Evolutionary conservation across 805 yeast genomes (phyloP).

Genomic region (Wickerhamiella spandovensis): DNA sequence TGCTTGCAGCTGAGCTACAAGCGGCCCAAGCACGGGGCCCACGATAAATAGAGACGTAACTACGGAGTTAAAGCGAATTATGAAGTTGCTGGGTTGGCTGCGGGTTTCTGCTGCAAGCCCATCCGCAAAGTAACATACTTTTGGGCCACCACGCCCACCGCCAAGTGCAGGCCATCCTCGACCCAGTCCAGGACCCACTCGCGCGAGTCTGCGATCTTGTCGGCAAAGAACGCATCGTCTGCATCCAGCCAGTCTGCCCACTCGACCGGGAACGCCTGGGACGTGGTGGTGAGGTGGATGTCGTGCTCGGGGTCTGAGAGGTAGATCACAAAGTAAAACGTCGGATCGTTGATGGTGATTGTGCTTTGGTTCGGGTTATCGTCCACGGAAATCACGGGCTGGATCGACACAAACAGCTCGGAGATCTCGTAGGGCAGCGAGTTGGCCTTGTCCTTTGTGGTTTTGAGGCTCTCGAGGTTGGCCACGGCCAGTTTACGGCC

Average conservation of each 20-base stretch:
- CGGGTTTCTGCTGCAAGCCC: constrained; percentile 32
- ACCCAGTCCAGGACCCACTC: constrained; percentile 76
- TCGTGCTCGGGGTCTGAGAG: constrained; percentile 69
- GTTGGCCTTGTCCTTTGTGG: constrained; percentile 12
- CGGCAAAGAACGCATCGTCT: constrained; percentile 21
- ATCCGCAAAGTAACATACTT: constrained; percentile 81
- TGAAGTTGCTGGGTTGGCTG: too few species aligned
- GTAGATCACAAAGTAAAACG: constrained; percentile 64
- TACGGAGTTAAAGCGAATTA: not conserved
- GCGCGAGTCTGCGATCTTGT: constrained; percentile 54
- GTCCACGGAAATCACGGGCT: constrained; percentile 37
- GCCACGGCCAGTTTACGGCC: constrained; percentile 85
- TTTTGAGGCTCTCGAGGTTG: constrained; percentile 56
- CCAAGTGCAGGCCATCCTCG: constrained; percentile 60
- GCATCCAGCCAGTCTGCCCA: constrained; percentile 91
- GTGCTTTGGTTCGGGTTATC: constrained; percentile 11
- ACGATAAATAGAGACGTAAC: too few species aligned
- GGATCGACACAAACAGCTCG: constrained; percentile 56
- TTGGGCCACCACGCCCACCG: constrained; percentile 82
- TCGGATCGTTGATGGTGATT: constrained; percentile 3
- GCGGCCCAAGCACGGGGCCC: too few species aligned
- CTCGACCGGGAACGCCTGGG: constrained; percentile 79
- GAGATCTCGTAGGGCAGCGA: constrained; percentile 25
- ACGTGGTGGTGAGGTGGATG: constrained; percentile 56
- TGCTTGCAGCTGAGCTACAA: not conserved